Evolutionary conservation across 2,329 filamentous ascomycete genomes (phyloP).

Genomic region (Colletotrichum australisinense): DNA sequence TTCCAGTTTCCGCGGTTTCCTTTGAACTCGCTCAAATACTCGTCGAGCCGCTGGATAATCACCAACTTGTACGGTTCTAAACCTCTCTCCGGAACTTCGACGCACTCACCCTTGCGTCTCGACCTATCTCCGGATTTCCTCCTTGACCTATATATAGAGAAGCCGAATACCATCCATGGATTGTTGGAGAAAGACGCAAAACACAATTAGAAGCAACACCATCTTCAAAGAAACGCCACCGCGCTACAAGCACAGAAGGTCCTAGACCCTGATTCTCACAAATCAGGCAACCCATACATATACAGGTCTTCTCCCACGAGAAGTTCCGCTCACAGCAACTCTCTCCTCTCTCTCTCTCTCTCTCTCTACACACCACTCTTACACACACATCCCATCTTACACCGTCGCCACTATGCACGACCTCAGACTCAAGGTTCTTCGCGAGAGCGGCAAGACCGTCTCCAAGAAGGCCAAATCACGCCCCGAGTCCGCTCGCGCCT

Average conservation of each 20-base stretch:
- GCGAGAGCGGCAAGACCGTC: constrained; percentile 77
- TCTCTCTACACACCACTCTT: background rate
- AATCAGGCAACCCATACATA: background rate
- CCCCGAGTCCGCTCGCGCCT: constrained; percentile 67
- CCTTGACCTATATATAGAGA: background rate
- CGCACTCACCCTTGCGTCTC: background rate
- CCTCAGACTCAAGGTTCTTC: constrained; percentile 74
- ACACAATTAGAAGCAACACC: constrained; percentile 2
- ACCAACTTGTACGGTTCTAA: too few relatives aligned
- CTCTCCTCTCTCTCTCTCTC: too few relatives aligned
- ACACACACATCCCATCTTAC: background rate
- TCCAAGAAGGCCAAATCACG: constrained; percentile 75
- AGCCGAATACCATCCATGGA: constrained; percentile 6
- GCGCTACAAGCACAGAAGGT: constrained; percentile 16
- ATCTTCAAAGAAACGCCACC: constrained; percentile 6
- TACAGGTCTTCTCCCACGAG: constrained; percentile 3
- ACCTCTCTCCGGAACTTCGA: too few relatives aligned
- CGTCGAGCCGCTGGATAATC: too few relatives aligned
- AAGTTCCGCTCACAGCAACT: too few relatives aligned
- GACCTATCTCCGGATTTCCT: background rate
- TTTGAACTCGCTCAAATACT: background rate
- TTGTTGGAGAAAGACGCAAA: background rate
- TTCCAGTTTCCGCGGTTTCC: background rate
- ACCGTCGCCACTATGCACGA: constrained; percentile 64
- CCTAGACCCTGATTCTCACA: background rate